These are phyloP conservation scores for Stachybotrys chlorohalonatus DNA, from an alignment of 2,329 filamentous ascomycete species.

Conservation along the genomic window DNA sequence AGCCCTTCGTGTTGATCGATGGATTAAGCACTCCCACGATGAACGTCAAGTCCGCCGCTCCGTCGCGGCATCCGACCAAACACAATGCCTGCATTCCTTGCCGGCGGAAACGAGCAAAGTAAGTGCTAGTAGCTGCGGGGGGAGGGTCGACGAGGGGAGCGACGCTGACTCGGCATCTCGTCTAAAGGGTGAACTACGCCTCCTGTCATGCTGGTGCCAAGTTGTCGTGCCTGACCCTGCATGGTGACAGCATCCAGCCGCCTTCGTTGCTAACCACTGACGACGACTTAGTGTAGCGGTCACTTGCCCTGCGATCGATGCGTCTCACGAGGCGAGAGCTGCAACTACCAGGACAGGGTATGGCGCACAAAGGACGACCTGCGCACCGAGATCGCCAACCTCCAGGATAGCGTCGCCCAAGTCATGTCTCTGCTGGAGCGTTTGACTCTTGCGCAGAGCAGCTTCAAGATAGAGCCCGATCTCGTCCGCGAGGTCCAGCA, in stretches of 20 bases:
- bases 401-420: conserved; percentile 1
- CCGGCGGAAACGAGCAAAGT: conserved; percentile 2
- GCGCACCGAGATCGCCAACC: conserved; percentile 1
- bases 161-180: no score
- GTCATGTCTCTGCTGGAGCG: background rate
- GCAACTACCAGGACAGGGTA: conserved; percentile 1
- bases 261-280: background rate
- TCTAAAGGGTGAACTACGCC: no score
- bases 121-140: background rate
- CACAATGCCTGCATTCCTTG: conserved; percentile 2
- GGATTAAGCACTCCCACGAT: background rate
- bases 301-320: background rate
- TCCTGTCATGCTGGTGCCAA: background rate
- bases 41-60: background rate
- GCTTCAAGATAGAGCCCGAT: background rate
- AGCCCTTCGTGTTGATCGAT: background rate
- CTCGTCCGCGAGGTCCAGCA: background rate
- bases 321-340: background rate
- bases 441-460: background rate
- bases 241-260: background rate
- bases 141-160: background rate
- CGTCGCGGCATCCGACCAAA: background rate
- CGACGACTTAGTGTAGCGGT: background rate
- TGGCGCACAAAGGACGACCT: conserved; percentile 2
- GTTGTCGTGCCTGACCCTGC: background rate